These are phyloP conservation scores for Kalaharituber pfeilii DNA, from an alignment of 2,329 filamentous ascomycete genomes.

Conservation along the genomic window DNA sequence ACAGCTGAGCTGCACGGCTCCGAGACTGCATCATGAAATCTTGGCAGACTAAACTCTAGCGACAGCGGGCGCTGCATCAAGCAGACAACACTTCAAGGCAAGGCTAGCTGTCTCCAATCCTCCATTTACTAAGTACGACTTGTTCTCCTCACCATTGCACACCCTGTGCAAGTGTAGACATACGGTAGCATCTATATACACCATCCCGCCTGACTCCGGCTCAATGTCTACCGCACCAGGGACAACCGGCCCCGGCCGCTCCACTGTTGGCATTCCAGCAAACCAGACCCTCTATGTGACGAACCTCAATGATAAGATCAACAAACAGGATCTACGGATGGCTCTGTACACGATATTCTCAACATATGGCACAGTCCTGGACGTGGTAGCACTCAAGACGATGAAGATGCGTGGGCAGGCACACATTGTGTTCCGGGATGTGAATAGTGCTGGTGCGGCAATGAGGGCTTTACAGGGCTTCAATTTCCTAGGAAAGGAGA, in stretches of 20 bases:
- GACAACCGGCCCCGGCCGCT: conserved; percentile 2
- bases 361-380: conserved; percentile 80
- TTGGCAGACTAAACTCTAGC: too few relatives aligned
- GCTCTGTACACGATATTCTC: conserved; percentile 87
- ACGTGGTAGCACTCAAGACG: conserved; percentile 78
- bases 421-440: conserved; percentile 76
- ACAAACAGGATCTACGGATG: conserved; percentile 71
- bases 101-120: too few relatives aligned
- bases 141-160: too few relatives aligned
- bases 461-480: conserved; percentile 78
- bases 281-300: conserved; percentile 52
- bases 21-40: too few relatives aligned
- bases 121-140: too few relatives aligned
- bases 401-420: conserved; percentile 90
- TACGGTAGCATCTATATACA: too few relatives aligned
- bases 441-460: conserved; percentile 81
- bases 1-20: too few relatives aligned
- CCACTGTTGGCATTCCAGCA: conserved; percentile 11
- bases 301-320: conserved; percentile 78
- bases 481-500: conserved; percentile 64
- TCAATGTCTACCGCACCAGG: neutral
- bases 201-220: too few relatives aligned
- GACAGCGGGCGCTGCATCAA: too few relatives aligned
- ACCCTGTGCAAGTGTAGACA: too few relatives aligned
- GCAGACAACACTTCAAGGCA: too few relatives aligned